These are phyloP conservation scores for Kingdonia uniflora DNA, from an alignment of 164 flowering plant species.

Conservation along the genomic window DNA sequence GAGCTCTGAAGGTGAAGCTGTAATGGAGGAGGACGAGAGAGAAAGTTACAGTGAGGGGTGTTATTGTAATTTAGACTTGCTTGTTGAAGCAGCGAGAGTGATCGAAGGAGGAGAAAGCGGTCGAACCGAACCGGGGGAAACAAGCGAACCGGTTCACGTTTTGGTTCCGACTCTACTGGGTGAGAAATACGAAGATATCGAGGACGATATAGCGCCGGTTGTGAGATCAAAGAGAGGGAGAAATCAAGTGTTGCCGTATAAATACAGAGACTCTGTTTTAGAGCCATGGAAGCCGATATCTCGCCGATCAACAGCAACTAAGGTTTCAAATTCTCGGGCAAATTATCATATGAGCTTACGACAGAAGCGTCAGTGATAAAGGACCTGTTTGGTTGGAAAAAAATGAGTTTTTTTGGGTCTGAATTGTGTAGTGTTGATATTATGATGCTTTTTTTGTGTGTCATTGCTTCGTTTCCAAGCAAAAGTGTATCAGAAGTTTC, in stretches of 20 bases:
- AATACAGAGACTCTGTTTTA: conserved; percentile 42
- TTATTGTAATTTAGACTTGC: conserved; percentile 20
- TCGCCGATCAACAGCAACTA: no score
- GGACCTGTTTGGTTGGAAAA: no score
- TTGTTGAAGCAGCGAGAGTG: conserved; percentile 35
- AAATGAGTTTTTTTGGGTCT: no score
- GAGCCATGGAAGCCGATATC: conserved; percentile 27
- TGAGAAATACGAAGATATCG: conserved; percentile 20
- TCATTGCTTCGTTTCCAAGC: no score
- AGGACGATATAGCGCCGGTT: conserved; percentile 35
- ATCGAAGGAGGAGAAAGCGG: conserved; percentile 12
- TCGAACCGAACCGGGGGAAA: background rate
- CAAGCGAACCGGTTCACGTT: background rate
- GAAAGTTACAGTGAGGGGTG: conserved; percentile 6
- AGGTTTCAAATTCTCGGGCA: no score
- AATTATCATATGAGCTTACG: no score
- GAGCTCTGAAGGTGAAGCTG: conserved; percentile 17
- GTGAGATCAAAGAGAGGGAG: conserved; percentile 45
- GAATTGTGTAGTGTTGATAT: no score
- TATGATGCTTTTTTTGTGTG: no score
- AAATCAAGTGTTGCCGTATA: conserved; percentile 35
- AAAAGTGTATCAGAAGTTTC: no score
- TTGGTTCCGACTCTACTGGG: conserved; percentile 7
- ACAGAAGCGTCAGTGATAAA: no score
- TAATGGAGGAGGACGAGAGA: conserved; percentile 6